phyloP scores from a whole-genome alignment of 371 early-diverging fungal genomes.

The Vairimorpha necatrix region DNA sequence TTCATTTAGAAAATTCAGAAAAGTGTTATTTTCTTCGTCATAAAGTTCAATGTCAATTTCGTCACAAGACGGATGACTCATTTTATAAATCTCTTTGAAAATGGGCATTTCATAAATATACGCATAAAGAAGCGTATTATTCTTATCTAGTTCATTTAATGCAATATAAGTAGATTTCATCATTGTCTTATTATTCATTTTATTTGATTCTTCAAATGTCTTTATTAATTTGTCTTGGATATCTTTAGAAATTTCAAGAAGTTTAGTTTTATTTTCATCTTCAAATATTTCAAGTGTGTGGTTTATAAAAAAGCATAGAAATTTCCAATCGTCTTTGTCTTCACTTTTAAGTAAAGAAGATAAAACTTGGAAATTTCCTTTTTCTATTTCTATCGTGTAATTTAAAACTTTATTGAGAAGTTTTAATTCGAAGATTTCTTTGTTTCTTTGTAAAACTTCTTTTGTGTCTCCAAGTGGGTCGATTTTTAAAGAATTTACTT shows the following conservation, averaged over 20 bases:
- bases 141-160: conserved; percentile 31
- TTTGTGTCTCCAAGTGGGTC: conserved; percentile 42
- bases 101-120: conserved; percentile 32
- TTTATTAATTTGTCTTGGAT: conserved; percentile 48
- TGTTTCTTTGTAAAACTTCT: conserved; percentile 43
- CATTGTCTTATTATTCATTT: conserved; percentile 23
- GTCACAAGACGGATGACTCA: not conserved
- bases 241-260: conserved; percentile 34
- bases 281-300: conserved; percentile 2
- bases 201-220: conserved; percentile 26
- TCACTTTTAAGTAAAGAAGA: conserved; percentile 32
- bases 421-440: conserved; percentile 47
- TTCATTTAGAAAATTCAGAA: conserved; percentile 31
- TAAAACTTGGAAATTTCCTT: conserved; percentile 31
- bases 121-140: conserved; percentile 20
- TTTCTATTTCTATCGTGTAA: conserved; percentile 46
- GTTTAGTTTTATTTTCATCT: not conserved
- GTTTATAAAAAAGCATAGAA: conserved; percentile 36
- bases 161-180: conserved; percentile 23
- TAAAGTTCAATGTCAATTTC: conserved; percentile 38
- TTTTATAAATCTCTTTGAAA: conserved; percentile 23
- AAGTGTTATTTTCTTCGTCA: conserved; percentile 29
- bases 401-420: conserved; percentile 35
- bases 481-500: conserved; percentile 14
- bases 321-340: conserved; percentile 44